Percentiles rank a stretch among this genome's conserved stretches.
phyloP scores from a whole-genome alignment of 768 basidiomycete species.

The Artomyces pyxidatus region DNA sequence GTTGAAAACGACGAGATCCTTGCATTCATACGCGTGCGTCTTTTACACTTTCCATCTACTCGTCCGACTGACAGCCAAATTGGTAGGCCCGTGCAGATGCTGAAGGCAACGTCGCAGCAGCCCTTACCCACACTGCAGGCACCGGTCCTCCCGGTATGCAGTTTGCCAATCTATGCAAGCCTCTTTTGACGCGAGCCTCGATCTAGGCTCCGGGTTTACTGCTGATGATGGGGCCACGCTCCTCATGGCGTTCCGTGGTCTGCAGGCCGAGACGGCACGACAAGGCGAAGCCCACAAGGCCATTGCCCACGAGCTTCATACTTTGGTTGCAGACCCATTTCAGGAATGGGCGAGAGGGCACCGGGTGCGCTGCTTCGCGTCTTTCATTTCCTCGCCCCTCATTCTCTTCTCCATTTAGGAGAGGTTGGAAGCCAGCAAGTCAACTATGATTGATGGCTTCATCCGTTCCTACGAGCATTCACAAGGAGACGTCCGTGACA shows the following conservation, averaged over 20 bases:
- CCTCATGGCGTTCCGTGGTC: conserved; percentile 68
- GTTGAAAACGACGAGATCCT: conserved; percentile 80
- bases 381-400: not conserved
- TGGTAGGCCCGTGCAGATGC: conserved; percentile 62
- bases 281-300: conserved; percentile 72
- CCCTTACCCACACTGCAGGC: conserved; percentile 44
- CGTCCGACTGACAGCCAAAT: conserved; percentile 1
- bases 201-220: conserved; percentile 53
- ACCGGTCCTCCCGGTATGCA: conserved; percentile 42
- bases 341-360: conserved; percentile 70
- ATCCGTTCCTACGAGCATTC: conserved; percentile 63
- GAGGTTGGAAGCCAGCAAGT: conserved; percentile 8
- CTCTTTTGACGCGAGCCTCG: not conserved
- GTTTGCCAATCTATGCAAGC: conserved; percentile 1
- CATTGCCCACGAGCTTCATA: conserved; percentile 67
- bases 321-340: conserved; percentile 75
- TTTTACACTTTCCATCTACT: conserved; percentile 1
- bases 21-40: conserved; percentile 69
- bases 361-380: conserved; percentile 41
- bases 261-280: conserved; percentile 60
- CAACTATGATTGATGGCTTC: conserved; percentile 17
- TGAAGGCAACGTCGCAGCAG: conserved; percentile 55
- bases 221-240: conserved; percentile 84
- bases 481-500: conserved; percentile 45
- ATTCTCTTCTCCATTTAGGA: conserved; percentile 4